Evolutionary conservation across 106 monocot species (phyloP), one percentile per base, ranked within the genome.

Genomic region (Acorus calamus): DNA sequence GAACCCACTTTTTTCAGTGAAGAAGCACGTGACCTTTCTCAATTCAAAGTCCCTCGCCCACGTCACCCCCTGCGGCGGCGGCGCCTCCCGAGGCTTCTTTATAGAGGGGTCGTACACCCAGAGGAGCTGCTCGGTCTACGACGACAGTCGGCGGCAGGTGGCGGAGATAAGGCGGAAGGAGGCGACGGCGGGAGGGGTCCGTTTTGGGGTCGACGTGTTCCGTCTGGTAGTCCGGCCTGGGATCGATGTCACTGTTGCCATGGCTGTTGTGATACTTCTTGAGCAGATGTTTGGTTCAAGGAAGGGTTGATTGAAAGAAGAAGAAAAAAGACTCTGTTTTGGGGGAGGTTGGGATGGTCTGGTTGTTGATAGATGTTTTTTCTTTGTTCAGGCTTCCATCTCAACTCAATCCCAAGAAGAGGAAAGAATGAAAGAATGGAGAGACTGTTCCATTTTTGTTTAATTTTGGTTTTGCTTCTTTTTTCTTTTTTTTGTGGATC

Each of bases 231-330:
- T 56, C 6, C 55, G 12, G 11, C 55, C 55, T 4, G 55, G 57
- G 8, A 8, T 58, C 57, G 68, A 68, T 14, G 57, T 48, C 46
- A 14, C 68, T 13, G 57, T 68, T 9, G 68, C 68, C 47, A 68
- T 68, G 68, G 68, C 68, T 14, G 13, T 68, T 9, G 68, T 68
- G 5, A 6, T 68, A 13, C 48, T 68, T 11, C 68, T 68, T 41
- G 68, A 68, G 46, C 68, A 68, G 68, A 68, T 68, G 68, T 57
- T 57, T 51, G 57, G 68, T 1, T 66, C 65, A 3, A 47, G 62
- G 28, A 28, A 28, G 28, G 28, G 28, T 28, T 28, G 28, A 28
- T 28, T 1, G 28, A 28, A 28, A n/a, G n/a, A 28, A 28, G 28
- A 28, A 28, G 1, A 28, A 28, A 28, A 28, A 28, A 28, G 28